Percentiles rank a stretch among this genome's conserved stretches.
phyloP scores from a whole-genome alignment of 2,329 filamentous ascomycete species.

The Fusarium avenaceum region DNA sequence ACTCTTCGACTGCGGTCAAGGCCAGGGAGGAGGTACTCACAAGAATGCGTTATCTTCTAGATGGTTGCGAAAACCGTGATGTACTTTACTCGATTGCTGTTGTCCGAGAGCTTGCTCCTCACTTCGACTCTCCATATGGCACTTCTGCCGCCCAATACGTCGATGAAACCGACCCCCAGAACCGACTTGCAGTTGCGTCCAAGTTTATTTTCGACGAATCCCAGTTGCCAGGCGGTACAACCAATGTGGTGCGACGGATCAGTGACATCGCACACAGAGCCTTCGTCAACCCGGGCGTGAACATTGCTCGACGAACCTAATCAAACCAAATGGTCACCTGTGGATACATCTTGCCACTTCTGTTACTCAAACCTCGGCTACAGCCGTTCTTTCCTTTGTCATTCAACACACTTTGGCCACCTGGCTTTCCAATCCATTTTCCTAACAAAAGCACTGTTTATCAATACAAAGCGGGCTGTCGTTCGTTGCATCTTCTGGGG shows the following conservation, averaged over 20 bases:
- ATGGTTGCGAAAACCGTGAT: conserved; percentile 87
- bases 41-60: conserved; percentile 77
- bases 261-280: conserved; percentile 75
- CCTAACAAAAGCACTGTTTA: conserved; percentile 38
- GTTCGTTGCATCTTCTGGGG: conserved; percentile 51
- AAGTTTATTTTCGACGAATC: conserved; percentile 77
- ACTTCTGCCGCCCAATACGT: conserved; percentile 69
- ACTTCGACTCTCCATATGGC: conserved; percentile 71
- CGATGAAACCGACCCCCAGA: conserved; percentile 76
- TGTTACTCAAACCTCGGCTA: conserved; percentile 3
- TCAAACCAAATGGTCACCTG: conserved; percentile 1
- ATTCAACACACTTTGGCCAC: conserved; percentile 17
- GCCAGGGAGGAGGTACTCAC: conserved; percentile 74
- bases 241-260: conserved; percentile 78
- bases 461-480: conserved; percentile 35
- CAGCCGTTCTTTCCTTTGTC: conserved; percentile 44
- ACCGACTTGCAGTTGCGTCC: conserved; percentile 76
- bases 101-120: conserved; percentile 78
- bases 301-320: conserved; percentile 55
- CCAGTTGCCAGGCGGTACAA: conserved; percentile 75
- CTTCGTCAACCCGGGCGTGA: conserved; percentile 67
- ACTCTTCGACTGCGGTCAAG: conserved; percentile 59
- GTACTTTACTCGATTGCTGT: conserved; percentile 91
- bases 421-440: conserved; percentile 29
- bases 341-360: background rate